phyloP scores from a whole-genome alignment of 139 green algal genomes.

The Micromonas commoda region DNA sequence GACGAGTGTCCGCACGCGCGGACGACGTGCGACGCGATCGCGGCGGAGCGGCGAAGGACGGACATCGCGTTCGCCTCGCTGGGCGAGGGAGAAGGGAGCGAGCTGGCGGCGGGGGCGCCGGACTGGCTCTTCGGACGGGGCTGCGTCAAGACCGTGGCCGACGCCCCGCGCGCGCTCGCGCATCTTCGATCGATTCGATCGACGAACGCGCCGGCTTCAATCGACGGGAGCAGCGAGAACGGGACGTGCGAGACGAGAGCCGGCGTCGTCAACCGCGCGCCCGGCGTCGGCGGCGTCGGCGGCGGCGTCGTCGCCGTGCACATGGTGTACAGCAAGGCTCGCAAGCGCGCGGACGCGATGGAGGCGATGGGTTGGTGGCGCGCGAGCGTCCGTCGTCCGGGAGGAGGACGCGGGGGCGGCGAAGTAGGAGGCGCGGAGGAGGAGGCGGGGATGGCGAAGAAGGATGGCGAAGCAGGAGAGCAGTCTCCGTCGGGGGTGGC shows the following conservation, averaged over 20 bases:
- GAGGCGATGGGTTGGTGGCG: neutral
- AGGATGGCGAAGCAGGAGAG: neutral
- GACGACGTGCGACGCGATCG: neutral
- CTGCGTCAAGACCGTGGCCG: neutral
- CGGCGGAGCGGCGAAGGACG: neutral
- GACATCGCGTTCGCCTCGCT: neutral
- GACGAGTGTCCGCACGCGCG: neutral
- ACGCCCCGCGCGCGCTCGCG: neutral
- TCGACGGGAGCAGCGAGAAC: neutral
- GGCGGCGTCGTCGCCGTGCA: neutral
- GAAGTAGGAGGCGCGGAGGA: too few relatives aligned
- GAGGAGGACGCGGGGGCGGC: too few relatives aligned
- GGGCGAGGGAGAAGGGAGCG: neutral
- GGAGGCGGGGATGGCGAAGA: neutral
- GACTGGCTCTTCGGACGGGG: slow-evolving; percentile 23
- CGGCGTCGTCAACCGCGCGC: neutral
- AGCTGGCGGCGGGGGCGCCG: slow-evolving; percentile 5
- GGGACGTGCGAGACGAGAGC: neutral
- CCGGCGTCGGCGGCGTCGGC: neutral
- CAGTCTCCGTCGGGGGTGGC: too few relatives aligned
- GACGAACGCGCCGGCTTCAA: neutral
- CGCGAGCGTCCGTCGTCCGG: too few relatives aligned
- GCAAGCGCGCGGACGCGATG: slow-evolving; percentile 1
- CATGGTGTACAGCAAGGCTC: slow-evolving; percentile 14
- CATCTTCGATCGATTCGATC: neutral